Evolutionary conservation across 768 basidiomycete species (phyloP).

Genomic region (Tylopilus subfusipes): DNA sequence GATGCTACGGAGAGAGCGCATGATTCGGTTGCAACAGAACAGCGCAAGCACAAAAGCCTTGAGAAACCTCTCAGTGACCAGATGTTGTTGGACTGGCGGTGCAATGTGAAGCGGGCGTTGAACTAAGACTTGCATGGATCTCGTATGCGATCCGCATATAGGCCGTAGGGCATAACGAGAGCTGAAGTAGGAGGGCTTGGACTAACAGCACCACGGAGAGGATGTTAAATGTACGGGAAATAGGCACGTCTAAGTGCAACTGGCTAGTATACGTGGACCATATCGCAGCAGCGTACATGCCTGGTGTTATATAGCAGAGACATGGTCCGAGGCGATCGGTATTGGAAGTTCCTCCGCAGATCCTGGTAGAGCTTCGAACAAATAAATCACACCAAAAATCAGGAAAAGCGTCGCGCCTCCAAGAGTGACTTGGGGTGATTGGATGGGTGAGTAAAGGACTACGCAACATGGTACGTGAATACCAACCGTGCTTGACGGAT

Average conservation of each 20-base stretch:
- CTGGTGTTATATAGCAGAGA: conserved; percentile 1
- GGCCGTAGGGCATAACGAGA: not conserved
- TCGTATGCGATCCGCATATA: too few relatives aligned
- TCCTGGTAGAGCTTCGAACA: conserved; percentile 53
- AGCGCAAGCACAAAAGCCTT: not conserved
- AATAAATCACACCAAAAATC: conserved; percentile 76
- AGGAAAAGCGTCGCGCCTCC: conserved; percentile 82
- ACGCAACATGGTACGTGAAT: conserved; percentile 2
- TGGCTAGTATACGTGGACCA: not conserved
- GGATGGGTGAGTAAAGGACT: not conserved
- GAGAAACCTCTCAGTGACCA: not conserved
- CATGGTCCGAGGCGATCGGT: conserved; percentile 8
- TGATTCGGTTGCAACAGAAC: not conserved
- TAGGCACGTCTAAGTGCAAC: not conserved
- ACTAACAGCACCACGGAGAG: not conserved
- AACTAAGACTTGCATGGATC: too few relatives aligned
- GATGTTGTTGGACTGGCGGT: too few relatives aligned
- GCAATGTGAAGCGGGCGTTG: too few relatives aligned
- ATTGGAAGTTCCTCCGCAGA: conserved; percentile 22
- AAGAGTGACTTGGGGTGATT: conserved; percentile 62
- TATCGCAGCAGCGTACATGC: not conserved
- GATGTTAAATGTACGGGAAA: not conserved
- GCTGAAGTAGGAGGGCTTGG: not conserved
- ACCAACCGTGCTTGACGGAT: conserved; percentile 85
- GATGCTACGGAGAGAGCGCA: not conserved